phyloP scores from a whole-genome alignment of 441 rosid species.

The Isatis lusitanica region DNA sequence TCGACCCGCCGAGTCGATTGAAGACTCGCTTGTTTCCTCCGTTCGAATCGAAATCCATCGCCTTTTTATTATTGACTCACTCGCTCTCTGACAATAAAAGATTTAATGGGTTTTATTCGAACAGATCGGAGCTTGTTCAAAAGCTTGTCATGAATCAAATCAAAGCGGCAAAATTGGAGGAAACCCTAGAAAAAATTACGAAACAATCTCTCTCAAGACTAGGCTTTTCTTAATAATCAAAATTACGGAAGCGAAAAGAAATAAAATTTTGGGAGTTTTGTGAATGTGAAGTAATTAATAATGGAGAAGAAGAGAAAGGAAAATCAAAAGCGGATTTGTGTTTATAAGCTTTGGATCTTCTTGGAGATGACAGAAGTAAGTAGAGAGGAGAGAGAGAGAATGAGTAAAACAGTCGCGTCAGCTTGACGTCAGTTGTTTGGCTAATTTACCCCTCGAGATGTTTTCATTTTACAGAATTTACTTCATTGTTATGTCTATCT shows the following conservation, averaged over 20 bases:
- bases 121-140: background rate
- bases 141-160: constrained; percentile 9
- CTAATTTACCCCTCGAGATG: background rate
- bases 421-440: constrained; percentile 9
- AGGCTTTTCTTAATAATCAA: background rate
- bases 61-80: background rate
- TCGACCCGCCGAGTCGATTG: constrained; percentile 55
- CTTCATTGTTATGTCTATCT: background rate
- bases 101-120: background rate
- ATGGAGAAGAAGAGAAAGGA: background rate
- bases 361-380: background rate
- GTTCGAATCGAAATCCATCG: constrained; percentile 71
- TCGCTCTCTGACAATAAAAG: background rate
- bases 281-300: background rate
- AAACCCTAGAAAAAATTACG: constrained; percentile 29
- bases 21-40: constrained; percentile 78
- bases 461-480: background rate
- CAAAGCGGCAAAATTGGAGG: constrained; percentile 3
- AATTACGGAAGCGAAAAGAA: background rate
- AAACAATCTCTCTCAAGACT: background rate
- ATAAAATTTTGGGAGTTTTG: background rate
- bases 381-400: background rate
- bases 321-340: background rate
- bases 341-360: constrained; percentile 27
- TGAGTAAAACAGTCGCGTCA: constrained; percentile 20